Evolutionary conservation across 2,329 filamentous ascomycete species (phyloP), one percentile per base, ranked within the genome.

Genomic region (Phoma sp.): DNA sequence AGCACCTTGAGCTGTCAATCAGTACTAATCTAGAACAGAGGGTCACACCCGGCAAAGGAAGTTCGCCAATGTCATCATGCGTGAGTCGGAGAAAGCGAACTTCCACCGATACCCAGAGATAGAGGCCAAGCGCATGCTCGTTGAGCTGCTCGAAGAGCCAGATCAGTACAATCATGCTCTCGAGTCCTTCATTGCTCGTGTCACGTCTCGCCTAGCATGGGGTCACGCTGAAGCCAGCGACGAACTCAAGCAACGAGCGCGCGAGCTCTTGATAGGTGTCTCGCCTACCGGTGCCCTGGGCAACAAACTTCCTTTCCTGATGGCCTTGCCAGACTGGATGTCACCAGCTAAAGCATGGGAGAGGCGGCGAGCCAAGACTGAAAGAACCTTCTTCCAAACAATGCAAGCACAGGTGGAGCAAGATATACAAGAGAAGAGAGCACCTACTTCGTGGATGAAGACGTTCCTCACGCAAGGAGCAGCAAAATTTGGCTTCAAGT

Each of bases 201-300:
- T 80, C n/a, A 80, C 77, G n/a, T 77, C 75, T 47, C 72, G 77
- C 27, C 66, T 80, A 7, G 78, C 77, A 13, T 80, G 77, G 77
- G 78, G 77, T 8, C 77, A 75, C 47, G 70, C 75, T 44, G 72
- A 76, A 47, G 75, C 73, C 7, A 76, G 75, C 29, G 77, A 79
- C 36, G 78, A 80, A 51, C 71, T 79, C 40, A 80, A 80, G 52
- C 77, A 79, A 58, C 71, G 77, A 39, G 77, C 78, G 4, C 74
- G 77, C 36, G 78, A 79, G 55, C 72, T 80, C 11, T 68, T 80
- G 11, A 75, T 79, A 44, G 75, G 75, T 22, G 77, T 80, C 2
- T 79, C 77, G 5, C 78, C 78, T 3, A 78, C 75, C 33, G 78
- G 78, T n/a, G 72, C 76, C 7, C 63, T 80, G 1, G 71, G 68